phyloP scores from a whole-genome alignment of 805 yeast species.

The Blastobotrys muscicola region DNA sequence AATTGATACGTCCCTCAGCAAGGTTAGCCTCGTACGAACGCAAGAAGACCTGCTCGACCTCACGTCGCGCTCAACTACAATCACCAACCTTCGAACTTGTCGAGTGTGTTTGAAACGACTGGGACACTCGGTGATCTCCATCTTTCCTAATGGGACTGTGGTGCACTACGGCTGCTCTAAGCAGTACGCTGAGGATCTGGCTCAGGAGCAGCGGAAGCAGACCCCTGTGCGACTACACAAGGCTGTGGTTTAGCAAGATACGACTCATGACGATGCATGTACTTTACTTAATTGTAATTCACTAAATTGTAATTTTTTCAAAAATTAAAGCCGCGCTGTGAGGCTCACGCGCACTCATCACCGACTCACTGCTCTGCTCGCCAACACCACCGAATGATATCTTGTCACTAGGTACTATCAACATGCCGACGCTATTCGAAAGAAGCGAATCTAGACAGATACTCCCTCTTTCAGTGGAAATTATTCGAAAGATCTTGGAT shows the following conservation, averaged over 20 bases:
- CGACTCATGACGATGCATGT: background rate
- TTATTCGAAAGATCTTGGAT: too few relatives aligned
- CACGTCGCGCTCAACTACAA: slow-evolving; percentile 29
- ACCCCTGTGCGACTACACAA: slow-evolving; percentile 3
- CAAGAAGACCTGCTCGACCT: slow-evolving; percentile 35
- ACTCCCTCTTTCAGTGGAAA: too few relatives aligned
- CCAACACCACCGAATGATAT: too few relatives aligned
- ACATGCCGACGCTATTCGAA: too few relatives aligned
- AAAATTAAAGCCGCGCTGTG: too few relatives aligned
- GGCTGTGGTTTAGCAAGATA: background rate
- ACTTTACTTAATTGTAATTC: too few relatives aligned
- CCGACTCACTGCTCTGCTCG: too few relatives aligned
- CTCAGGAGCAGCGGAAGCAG: slow-evolving; percentile 2
- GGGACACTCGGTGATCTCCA: slow-evolving; percentile 45
- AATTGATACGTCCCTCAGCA: slow-evolving; percentile 40
- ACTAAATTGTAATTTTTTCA: too few relatives aligned
- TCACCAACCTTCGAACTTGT: slow-evolving; percentile 44
- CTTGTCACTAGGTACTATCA: too few relatives aligned
- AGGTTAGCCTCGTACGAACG: slow-evolving; percentile 42
- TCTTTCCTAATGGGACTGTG: slow-evolving; percentile 35
- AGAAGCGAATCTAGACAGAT: too few relatives aligned
- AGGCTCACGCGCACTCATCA: too few relatives aligned
- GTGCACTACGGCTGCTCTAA: slow-evolving; percentile 50
- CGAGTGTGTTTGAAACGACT: slow-evolving; percentile 47
- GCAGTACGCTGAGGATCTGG: slow-evolving; percentile 12